Evolutionary conservation across 768 basidiomycete species (phyloP), one percentile per base, ranked within the genome.

Genomic region (Boletus sp.): DNA sequence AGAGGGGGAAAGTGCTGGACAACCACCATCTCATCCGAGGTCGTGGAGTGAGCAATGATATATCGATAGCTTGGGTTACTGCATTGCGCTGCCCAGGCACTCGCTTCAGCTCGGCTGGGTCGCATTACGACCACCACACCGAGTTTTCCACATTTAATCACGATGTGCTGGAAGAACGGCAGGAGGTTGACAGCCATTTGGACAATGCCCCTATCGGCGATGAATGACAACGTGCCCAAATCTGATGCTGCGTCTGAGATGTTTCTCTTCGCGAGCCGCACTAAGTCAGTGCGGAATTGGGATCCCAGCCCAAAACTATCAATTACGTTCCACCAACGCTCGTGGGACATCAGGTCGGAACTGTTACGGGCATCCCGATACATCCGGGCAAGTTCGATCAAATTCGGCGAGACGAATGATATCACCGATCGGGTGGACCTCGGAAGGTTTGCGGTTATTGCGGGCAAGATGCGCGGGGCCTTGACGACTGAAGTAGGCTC

Each of bases 401-500:
- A 67, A 70, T 99, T 99, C 1, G 97, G 97, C 0, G 95, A 88
- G 43, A 84, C 79, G 61, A 84, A 91, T 3, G 84, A 74, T 43
- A 97, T 73, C 3, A 84, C 81, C 5, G 84, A 65, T 42, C 59
- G 62, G 7, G 59, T 52, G 55, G 50, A 54, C 41, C 65, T 65
- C 43, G 75, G 57, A 7, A 75, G 42, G 32, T 72, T 74, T 14
- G 76, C 70, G 5, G 72, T 66, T 47, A 89, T 70, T 1, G 90
- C 84, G 0, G 84, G 79, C 6, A 97, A 65, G 54, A 98, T 83
- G 3, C 77, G 74, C 2, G 76, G 74, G 0, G 90, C 85, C 73
- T 98, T 98, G 42, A 79, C 72, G n/a, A 87, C 78, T 0, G 94
- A 97, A 1, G 97, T 98, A 1, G 97, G 96, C 70, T 99, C 97